Conservation (phyloP, 495 filamentous ascomycete species). For the Neurospora africana region DNA sequence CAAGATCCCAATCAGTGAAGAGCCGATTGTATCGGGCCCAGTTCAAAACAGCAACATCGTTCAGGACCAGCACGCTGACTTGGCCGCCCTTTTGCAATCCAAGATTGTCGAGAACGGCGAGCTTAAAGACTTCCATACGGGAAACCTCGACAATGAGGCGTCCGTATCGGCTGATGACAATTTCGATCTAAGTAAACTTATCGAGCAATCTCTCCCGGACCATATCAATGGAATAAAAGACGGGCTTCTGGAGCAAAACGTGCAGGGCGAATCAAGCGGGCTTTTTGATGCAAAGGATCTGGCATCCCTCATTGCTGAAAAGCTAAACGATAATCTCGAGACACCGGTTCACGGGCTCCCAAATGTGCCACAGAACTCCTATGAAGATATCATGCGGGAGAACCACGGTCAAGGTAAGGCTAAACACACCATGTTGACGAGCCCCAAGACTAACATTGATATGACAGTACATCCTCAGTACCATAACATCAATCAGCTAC, state of each 20-base stretch:
- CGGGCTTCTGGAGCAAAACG: background rate
- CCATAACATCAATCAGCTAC: conserved; percentile 8
- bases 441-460: conserved; percentile 2
- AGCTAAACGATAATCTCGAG: conserved; percentile 9
- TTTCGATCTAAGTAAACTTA: conserved; percentile 14
- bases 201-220: conserved; percentile 17
- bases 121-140: conserved; percentile 2
- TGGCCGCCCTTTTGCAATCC: conserved; percentile 19
- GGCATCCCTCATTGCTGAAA: conserved; percentile 18
- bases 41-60: conserved; percentile 6
- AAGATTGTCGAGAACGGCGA: conserved; percentile 8
- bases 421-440: conserved; percentile 2
- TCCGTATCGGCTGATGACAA: conserved; percentile 1
- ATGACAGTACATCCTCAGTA: conserved; percentile 12
- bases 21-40: conserved; percentile 10
- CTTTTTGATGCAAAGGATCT: conserved; percentile 11
- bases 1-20: conserved; percentile 25
- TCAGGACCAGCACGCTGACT: conserved; percentile 21
- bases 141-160: conserved; percentile 1
- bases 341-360: conserved; percentile 9
- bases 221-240: conserved; percentile 7
- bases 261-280: conserved; percentile 1
- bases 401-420: background rate
- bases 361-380: background rate
- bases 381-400: background rate